phyloP scores from a whole-genome alignment of 805 yeast species.

The Clavispora vitiphila region DNA sequence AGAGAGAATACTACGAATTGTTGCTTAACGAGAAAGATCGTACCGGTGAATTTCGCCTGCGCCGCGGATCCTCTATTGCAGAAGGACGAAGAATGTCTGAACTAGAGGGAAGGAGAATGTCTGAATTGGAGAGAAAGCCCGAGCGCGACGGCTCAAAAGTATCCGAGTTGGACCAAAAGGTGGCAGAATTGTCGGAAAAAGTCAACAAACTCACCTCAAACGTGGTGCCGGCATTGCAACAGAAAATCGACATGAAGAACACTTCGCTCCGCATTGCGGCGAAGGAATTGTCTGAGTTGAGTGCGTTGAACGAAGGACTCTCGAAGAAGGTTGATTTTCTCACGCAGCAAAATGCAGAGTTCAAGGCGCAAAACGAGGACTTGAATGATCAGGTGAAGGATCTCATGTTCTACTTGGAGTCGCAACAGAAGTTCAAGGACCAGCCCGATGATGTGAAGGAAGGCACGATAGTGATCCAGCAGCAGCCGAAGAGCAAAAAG shows the following conservation, averaged over 20 bases:
- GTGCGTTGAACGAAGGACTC: slow-evolving; percentile 35
- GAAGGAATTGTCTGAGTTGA: slow-evolving; percentile 28
- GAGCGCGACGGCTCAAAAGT: slow-evolving; percentile 3
- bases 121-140: not conserved
- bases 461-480: slow-evolving; percentile 55
- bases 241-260: slow-evolving; percentile 26
- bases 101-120: not conserved
- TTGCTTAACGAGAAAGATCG: slow-evolving; percentile 21
- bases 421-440: slow-evolving; percentile 65
- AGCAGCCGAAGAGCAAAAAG: slow-evolving; percentile 14
- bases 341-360: slow-evolving; percentile 21
- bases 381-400: slow-evolving; percentile 64
- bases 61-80: slow-evolving; percentile 11
- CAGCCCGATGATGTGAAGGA: slow-evolving; percentile 69
- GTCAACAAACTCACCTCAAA: slow-evolving; percentile 17
- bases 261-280: slow-evolving; percentile 24
- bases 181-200: slow-evolving; percentile 24
- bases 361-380: slow-evolving; percentile 40
- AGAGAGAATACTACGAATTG: slow-evolving; percentile 74
- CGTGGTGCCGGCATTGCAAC: slow-evolving; percentile 30
- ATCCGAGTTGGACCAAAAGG: slow-evolving; percentile 23
- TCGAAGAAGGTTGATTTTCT: slow-evolving; percentile 33
- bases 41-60: slow-evolving; percentile 6
- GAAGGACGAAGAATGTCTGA: slow-evolving; percentile 3
- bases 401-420: slow-evolving; percentile 73